Conservation (phyloP, 208 protist genomes). For the Blechomonas ayalai region DNA sequence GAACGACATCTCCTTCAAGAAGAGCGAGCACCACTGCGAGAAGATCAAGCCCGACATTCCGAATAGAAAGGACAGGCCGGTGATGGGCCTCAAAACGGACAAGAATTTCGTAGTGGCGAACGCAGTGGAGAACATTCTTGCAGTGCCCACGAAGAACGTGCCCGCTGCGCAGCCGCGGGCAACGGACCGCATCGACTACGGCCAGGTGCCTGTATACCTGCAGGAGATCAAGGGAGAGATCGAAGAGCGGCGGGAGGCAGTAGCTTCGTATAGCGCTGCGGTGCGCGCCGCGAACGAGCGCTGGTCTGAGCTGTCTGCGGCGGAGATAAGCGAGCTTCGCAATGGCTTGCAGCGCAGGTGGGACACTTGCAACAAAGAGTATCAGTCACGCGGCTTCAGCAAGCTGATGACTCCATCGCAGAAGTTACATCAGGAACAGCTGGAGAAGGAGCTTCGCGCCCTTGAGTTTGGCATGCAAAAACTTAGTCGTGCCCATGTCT, state of each 20-base stretch:
- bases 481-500: conserved; percentile 74
- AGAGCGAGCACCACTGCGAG: conserved; percentile 41
- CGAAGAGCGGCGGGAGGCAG: conserved; percentile 42
- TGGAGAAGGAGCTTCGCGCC: conserved; percentile 77
- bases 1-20: conserved; percentile 60
- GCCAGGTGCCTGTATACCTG: conserved; percentile 88
- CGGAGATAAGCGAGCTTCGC: conserved; percentile 75
- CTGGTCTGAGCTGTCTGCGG: conserved; percentile 66
- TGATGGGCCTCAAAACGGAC: conserved; percentile 90
- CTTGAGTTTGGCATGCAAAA: conserved; percentile 89
- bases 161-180: conserved; percentile 35
- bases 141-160: conserved; percentile 66
- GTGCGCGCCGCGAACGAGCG: conserved; percentile 46
- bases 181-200: conserved; percentile 76
- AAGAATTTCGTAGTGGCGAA: conserved; percentile 94
- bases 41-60: conserved; percentile 71
- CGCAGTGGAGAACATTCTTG: conserved; percentile 90
- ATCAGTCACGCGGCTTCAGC: conserved; percentile 90
- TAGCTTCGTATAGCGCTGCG: conserved; percentile 26
- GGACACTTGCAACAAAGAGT: conserved; percentile 87
- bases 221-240: conserved; percentile 87
- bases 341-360: conserved; percentile 86
- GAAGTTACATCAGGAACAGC: conserved; percentile 60
- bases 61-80: conserved; percentile 71
- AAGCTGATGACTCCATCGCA: conserved; percentile 88